Base-by-base conservation (phyloP, 2,329 filamentous ascomycete genomes). In the Diplocarpon rosae region DNA sequence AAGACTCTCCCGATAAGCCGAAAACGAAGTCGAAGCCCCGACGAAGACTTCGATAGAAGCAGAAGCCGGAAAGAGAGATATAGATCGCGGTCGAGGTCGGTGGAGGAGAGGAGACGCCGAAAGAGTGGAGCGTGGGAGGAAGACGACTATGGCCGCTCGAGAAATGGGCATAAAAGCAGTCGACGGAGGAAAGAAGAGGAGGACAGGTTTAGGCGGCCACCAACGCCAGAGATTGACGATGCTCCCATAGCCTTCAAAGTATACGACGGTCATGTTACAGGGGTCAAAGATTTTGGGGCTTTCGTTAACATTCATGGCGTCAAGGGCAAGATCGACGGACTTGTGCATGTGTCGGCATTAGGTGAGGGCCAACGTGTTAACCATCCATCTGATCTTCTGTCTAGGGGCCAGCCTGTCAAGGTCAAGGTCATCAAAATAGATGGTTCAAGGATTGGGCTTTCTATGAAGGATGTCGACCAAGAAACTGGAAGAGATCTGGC, bases 381-480 rank as follows among this genome's bases (percentile, higher is more conserved):
- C 52, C 86, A 96, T 61, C 92, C 92, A 0, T 88, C 86, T 0
- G 92, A 98, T 60, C 67, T 98, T 1, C 72, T 98, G 4, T 75
- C 82, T 2, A 75, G 77, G 48, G 85, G 84, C 5, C 89, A 96
- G 61, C 68, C 77, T 1, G 87, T 98, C 43, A 94, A 92, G 63
- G 86, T 96, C 56, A 98, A 98, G 63, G 83, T 98, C 17, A 71
- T 83, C 57, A 95, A 85, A 59, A 80, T 95, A 42, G 85, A 96
- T 59, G 82, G 83, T 3, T 78, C 71, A 42, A 76, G 85, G 24
- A 81, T 96, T 56, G 89, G 88, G 0, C 67, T 98, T 5, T 95
- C 89, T 0, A 95, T 98, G 89, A 95, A 95, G 60, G 90, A 95
- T 50, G 89, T 95, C 13, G 90, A 98, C 56, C 92, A 98, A 62